Conservation (phyloP, 1,139 yeast species). For the Hyphopichia wangnamkhiaoensis region DNA sequence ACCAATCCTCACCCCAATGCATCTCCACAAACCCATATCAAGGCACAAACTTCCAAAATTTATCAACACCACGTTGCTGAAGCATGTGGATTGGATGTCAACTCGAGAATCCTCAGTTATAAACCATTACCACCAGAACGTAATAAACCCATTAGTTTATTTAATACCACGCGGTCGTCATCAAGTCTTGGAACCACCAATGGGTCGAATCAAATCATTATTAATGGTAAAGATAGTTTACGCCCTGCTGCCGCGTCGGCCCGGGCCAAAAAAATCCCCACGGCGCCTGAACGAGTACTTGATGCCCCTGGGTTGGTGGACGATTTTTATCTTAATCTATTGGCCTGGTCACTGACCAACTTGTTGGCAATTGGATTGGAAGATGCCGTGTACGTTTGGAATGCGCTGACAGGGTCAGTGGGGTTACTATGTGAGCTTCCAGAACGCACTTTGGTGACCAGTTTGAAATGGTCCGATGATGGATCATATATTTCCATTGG, state of each 20-base stretch:
- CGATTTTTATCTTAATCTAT: conserved; percentile 84
- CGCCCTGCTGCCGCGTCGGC: conserved; percentile 55
- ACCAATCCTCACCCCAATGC: conserved; percentile 46
- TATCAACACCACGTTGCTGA: conserved; percentile 88
- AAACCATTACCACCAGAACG: conserved; percentile 86
- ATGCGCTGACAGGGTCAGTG: conserved; percentile 82
- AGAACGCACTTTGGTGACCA: conserved; percentile 57
- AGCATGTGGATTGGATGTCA: conserved; percentile 88
- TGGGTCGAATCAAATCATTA: too few relatives aligned
- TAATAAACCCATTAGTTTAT: conserved; percentile 55
- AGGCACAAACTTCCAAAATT: conserved; percentile 67
- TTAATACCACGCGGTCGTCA: conserved; percentile 17
- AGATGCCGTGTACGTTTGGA: conserved; percentile 86
- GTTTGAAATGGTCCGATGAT: conserved; percentile 90
- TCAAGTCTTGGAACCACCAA: conserved; percentile 5
- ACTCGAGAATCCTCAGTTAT: conserved; percentile 82
- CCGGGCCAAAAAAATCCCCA: conserved; percentile 70
- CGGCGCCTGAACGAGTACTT: conserved; percentile 88
- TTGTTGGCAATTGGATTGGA: conserved; percentile 88
- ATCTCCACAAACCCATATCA: conserved; percentile 56
- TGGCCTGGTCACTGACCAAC: conserved; percentile 87
- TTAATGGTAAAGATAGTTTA: conserved; percentile 10
- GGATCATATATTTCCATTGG: conserved; percentile 88
- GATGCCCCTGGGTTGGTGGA: conserved; percentile 97
- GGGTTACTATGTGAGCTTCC: conserved; percentile 65